Base-by-base conservation (phyloP, 306 rosid genomes). In the Carpinus viminea region DNA sequence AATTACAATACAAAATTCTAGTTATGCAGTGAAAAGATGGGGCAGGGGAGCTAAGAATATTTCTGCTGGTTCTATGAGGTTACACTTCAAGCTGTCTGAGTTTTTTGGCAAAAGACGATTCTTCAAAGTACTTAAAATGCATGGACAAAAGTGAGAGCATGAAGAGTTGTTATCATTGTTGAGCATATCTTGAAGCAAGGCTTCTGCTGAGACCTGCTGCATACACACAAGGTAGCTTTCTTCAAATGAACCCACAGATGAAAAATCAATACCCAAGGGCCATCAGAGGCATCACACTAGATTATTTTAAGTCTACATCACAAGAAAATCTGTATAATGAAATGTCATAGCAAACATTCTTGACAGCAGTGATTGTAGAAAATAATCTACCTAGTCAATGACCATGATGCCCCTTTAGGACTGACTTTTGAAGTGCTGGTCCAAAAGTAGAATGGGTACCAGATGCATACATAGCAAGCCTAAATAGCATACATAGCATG, bases 251-350 rank as follows among this genome's bases (percentile, higher is more conserved):
- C 38, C 48, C 36, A 51, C 68, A 61, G 10, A 51, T 72, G 77
- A 61, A 76, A 70, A 81, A 41, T 74, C 83, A 80, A 65, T 62
- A 28, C 52, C 38, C 66, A 73, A 64, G 7, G 66, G n/a, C 54
- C 78, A 79, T 54, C 38, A 65, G 31, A 68, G 76, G 41, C 83
- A 75, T 57, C 47, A 47, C 12, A n/a, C 20, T 48, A 65, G 61
- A 73, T 65, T 53, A 48, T 31, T 47, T 21, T 21, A 45, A 5
- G 51, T 46, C 64, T 45, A 15, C 72, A 80, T 68, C 55, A 75
- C 74, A 21, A 24, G 41, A 36, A 68, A 47, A 38, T 47, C 54
- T 66, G 60, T 71, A 59, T 50, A 60, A 72, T 68, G 47, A 56
- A 79, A 74, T 13, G 54, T 12, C 46, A 57, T 20, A 47, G 53